Conservation (phyloP, 495 filamentous ascomycete species). For the Neurospora tetraspora region DNA sequence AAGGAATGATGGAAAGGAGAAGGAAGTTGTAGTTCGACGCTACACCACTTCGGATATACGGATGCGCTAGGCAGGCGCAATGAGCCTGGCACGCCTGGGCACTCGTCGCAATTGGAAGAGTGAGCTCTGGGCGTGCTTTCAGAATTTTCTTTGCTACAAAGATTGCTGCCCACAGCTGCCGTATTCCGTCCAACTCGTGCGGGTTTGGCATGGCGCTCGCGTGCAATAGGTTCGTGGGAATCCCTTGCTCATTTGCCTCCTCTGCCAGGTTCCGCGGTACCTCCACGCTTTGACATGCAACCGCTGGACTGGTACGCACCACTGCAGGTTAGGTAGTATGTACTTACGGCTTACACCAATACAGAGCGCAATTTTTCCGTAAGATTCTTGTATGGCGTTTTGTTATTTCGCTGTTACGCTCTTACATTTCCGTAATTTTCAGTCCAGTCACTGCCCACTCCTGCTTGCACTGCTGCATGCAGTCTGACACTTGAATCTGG, state of each 20-base stretch:
- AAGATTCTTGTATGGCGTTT: not conserved
- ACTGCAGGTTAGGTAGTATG: not conserved
- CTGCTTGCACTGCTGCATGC: not conserved
- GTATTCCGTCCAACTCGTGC: not conserved
- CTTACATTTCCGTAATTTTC: not conserved
- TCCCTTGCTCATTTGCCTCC: not conserved
- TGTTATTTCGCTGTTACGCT: not conserved
- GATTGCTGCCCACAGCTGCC: not conserved
- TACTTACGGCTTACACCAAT: not conserved
- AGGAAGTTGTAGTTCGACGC: not conserved
- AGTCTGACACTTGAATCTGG: not conserved
- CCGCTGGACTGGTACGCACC: not conserved
- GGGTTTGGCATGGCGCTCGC: not conserved
- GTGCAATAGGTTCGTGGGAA: not conserved
- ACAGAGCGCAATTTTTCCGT: not conserved
- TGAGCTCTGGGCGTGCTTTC: not conserved
- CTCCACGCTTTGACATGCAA: not conserved
- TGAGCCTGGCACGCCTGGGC: not conserved
- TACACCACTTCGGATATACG: not conserved
- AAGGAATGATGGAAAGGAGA: not conserved
- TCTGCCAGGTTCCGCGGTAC: not conserved
- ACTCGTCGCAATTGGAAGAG: not conserved
- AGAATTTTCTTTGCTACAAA: not conserved
- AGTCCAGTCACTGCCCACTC: not conserved
- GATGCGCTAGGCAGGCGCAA: not conserved